phyloP scores from a whole-genome alignment of 371 early-diverging fungal genomes.

The Conidiobolus incongruus region DNA sequence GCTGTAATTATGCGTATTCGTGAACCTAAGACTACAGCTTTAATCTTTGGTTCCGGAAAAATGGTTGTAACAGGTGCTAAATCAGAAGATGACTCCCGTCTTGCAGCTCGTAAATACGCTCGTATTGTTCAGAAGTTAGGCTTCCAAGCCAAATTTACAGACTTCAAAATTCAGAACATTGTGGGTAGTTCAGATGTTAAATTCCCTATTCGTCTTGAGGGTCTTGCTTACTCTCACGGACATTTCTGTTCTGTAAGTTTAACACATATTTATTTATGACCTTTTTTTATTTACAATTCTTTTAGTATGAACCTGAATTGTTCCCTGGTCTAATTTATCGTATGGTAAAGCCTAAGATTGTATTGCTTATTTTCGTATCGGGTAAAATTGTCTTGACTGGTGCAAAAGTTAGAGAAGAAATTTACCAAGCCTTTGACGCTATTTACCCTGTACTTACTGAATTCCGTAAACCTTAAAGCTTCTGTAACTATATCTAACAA shows the following conservation, averaged over 20 bases:
- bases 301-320: slow-evolving; percentile 98
- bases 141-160: slow-evolving; percentile 95
- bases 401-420: slow-evolving; percentile 97
- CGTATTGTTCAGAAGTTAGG: slow-evolving; percentile 99
- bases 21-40: slow-evolving; percentile 99
- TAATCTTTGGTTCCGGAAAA: slow-evolving; percentile 99
- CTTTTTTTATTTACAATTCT: background rate
- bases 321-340: slow-evolving; percentile 99
- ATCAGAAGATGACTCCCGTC: slow-evolving; percentile 87
- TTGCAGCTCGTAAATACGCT: slow-evolving; percentile 98
- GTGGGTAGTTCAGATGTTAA: slow-evolving; percentile 99
- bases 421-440: slow-evolving; percentile 98
- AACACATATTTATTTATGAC: background rate
- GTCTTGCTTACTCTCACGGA: slow-evolving; percentile 94
- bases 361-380: slow-evolving; percentile 98
- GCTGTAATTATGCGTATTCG: slow-evolving; percentile 99
- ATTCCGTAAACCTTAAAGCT: slow-evolving; percentile 54
- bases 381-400: slow-evolving; percentile 99
- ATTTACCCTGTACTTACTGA: slow-evolving; percentile 98
- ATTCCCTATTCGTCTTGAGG: slow-evolving; percentile 99
- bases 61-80: slow-evolving; percentile 99
- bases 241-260: slow-evolving; percentile 83
- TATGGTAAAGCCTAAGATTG: slow-evolving; percentile 99
- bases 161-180: slow-evolving; percentile 99
- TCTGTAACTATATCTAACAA: too few relatives aligned